Evolutionary conservation across 2,329 filamentous ascomycete genomes (phyloP), one percentile per base, ranked within the genome.

Genomic region (Fusarium sp.): DNA sequence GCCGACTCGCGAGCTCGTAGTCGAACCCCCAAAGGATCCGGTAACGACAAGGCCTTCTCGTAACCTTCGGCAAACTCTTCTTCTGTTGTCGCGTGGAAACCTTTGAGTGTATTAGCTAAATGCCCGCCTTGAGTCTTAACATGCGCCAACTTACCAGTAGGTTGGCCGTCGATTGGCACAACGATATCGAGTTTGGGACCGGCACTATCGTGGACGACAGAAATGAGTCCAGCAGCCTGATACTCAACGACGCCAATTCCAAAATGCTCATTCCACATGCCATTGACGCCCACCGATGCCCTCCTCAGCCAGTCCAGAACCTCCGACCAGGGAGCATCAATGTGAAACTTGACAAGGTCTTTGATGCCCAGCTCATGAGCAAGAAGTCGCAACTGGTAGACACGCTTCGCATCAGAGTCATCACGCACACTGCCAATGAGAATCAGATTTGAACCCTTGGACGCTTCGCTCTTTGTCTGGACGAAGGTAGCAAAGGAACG

Each of bases 181-280:
- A 98, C 95, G 70, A 99, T 99, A 76, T 99, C 96, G 65, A 93
- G 80, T 79, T 96, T 97, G 3, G 96, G 96, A 0, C 96, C 96
- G 10, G 95, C 96, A 50, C 92, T 96, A 78, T 97, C 85, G 74
- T 99, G 96, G 10, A 98, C 96, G 0, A 99, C 94, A 7, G 91
- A 90, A 58, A 99, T 94, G 59, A 99, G 83, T 2, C 96, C 96
- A 0, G 96, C 96, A 6, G 96, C 96, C 77, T 98, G 94, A 76
- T 98, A 99, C 82, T 99, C 96, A 40, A 99, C 96, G 17, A 98
- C 94, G 2, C 96, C 96, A 61, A 99, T 99, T 22, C 96, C 96
- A 77, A 99, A 99, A 79, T 99, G 96, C 81, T 99, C 96, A 77
- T 97, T 98, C 95, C 96, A 99, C 96, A 99, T 99, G 75, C 92